Percentiles rank a stretch among this genome's conserved stretches.
Conservation (phyloP, 106 monocot species). For the Ottelia alismoides region DNA sequence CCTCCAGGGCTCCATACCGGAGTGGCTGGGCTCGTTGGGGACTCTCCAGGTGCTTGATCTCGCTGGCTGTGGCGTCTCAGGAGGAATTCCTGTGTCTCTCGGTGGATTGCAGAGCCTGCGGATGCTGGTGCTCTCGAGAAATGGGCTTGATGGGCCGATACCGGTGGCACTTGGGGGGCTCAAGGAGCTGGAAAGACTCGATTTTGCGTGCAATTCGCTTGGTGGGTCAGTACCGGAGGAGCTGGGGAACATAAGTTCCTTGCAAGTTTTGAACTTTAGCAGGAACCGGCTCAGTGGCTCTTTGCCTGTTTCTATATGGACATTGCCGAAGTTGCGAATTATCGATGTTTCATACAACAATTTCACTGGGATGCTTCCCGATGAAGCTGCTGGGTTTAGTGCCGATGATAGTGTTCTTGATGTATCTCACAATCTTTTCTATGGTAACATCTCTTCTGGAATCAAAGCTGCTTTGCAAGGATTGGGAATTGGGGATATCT, state of each 20-base stretch:
- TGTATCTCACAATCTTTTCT: conserved; percentile 55
- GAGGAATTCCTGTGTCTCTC: conserved; percentile 11
- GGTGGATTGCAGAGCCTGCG: conserved; percentile 4
- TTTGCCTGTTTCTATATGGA: conserved; percentile 17
- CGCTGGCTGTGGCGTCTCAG: conserved; percentile 10
- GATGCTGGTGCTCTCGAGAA: conserved; percentile 10
- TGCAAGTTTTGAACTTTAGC: conserved; percentile 6
- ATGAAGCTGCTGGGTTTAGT: conserved; percentile 21
- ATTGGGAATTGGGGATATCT: conserved; percentile 32
- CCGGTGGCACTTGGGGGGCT: conserved; percentile 20
- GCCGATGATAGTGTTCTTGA: conserved; percentile 29
- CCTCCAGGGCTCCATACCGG: conserved; percentile 13
- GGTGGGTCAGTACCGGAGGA: conserved; percentile 13
- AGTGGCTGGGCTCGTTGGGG: conserved; percentile 3
- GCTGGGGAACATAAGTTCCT: conserved; percentile 9
- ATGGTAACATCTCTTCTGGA: conserved; percentile 24
- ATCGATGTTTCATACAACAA: conserved; percentile 26
- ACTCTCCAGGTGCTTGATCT: conserved; percentile 3
- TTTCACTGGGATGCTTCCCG: conserved; percentile 12
- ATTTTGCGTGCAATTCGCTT: conserved; percentile 18
- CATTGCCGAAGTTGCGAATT: conserved; percentile 3
- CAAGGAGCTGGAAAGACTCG: conserved; percentile 6
- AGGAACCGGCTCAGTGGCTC: conserved; percentile 18
- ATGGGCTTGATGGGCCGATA: conserved; percentile 12
- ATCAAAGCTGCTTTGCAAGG: conserved; percentile 20